Evolutionary conservation across 108 stramenopile species (phyloP).

Genomic region (Fistulifera pelliculosa): DNA sequence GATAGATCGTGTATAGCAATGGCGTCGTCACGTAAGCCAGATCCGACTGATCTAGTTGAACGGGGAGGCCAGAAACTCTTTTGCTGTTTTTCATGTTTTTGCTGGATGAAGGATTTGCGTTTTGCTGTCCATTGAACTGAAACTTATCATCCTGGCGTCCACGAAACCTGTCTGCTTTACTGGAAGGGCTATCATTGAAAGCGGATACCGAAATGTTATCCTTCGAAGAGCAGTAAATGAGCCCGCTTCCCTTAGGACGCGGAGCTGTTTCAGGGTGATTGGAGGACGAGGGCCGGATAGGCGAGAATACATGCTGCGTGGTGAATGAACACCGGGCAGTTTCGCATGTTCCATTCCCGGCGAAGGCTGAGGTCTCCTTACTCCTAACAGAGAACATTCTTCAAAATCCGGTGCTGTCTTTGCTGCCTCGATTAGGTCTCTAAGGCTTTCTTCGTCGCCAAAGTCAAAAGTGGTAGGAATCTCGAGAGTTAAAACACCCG

Average conservation of each 20-base stretch:
- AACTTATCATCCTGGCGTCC: background rate
- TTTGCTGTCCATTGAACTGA: no score
- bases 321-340: background rate
- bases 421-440: background rate
- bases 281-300: background rate
- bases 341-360: background rate
- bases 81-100: background rate
- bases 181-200: background rate
- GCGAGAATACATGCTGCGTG: background rate
- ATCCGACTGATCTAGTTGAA: no score
- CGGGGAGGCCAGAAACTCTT: background rate
- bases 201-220: background rate
- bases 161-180: background rate
- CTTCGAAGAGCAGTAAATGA: background rate
- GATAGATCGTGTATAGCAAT: no score
- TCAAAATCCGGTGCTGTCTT: background rate
- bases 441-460: slow-evolving; percentile 1
- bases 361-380: background rate
- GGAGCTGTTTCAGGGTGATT: background rate
- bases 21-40: no score
- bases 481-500: slow-evolving; percentile 1
- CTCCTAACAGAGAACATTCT: background rate
- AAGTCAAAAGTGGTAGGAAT: background rate
- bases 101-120: background rate
- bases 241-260: background rate